Percentiles rank a stretch among this genome's conserved stretches.
phyloP scores from a whole-genome alignment of 2,329 filamentous ascomycete genomes.

The Zymoseptoria tritici region DNA sequence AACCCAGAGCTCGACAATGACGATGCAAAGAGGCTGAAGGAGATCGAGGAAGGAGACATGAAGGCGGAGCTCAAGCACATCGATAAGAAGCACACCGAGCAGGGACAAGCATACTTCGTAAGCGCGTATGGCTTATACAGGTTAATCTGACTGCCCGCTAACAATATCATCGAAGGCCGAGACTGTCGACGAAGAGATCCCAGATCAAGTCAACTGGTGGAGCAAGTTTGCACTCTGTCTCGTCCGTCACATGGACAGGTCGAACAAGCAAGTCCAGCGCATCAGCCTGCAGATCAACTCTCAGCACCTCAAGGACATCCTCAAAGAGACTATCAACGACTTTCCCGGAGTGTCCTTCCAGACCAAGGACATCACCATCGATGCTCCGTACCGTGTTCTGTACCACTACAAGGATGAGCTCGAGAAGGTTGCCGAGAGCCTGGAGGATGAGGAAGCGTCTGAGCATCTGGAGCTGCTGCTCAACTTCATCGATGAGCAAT shows the following conservation, averaged over 20 bases:
- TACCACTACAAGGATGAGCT: slow-evolving; percentile 26
- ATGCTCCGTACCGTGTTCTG: slow-evolving; percentile 22
- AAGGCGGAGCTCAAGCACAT: slow-evolving; percentile 19
- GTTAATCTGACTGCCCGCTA: neutral
- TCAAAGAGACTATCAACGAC: slow-evolving; percentile 18
- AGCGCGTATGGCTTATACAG: neutral
- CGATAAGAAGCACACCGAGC: slow-evolving; percentile 23
- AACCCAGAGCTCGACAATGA: slow-evolving; percentile 18
- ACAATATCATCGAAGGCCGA: slow-evolving; percentile 6
- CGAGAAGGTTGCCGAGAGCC: slow-evolving; percentile 13
- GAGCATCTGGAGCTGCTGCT: slow-evolving; percentile 29
- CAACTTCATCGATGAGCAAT: slow-evolving; percentile 22
- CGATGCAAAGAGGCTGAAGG: slow-evolving; percentile 19
- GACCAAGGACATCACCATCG: slow-evolving; percentile 25
- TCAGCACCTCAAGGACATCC: slow-evolving; percentile 25
- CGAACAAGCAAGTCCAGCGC: slow-evolving; percentile 16
- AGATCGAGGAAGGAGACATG: slow-evolving; percentile 21
- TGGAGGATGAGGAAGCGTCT: slow-evolving; percentile 24
- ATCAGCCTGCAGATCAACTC: slow-evolving; percentile 24
- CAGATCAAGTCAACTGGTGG: slow-evolving; percentile 24
- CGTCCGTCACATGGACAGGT: slow-evolving; percentile 11
- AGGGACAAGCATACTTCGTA: slow-evolving; percentile 21
- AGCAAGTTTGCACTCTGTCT: slow-evolving; percentile 19
- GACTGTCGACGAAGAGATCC: slow-evolving; percentile 22
- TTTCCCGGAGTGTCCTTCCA: slow-evolving; percentile 26